Conservation (phyloP, 2,329 filamentous ascomycete species). For the Fusarium metavorans region DNA sequence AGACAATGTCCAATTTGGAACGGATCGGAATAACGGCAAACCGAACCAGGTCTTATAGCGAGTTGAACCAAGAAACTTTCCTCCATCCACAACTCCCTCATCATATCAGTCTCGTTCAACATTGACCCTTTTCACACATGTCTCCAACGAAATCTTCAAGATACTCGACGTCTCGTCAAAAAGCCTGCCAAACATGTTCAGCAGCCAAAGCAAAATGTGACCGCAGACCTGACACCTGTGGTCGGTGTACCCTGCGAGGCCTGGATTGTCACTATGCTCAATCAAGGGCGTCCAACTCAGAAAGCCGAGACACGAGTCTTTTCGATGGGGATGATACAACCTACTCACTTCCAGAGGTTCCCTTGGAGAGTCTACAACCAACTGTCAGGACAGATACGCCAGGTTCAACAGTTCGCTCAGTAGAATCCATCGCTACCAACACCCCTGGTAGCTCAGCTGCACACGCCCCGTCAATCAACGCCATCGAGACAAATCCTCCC, state of each 20-base stretch:
- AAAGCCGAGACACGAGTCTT: background rate
- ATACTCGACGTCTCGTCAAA: slow-evolving; percentile 55
- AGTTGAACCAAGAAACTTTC: background rate
- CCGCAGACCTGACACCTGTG: slow-evolving; percentile 48
- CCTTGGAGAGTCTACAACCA: background rate
- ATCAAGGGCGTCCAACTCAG: background rate
- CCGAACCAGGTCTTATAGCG: background rate
- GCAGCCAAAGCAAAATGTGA: slow-evolving; percentile 56
- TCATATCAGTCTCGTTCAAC: too few relatives aligned
- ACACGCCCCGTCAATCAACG: background rate
- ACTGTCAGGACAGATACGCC: background rate
- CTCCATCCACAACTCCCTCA: background rate
- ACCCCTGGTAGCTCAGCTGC: background rate
- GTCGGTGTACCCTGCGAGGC: slow-evolving; percentile 47
- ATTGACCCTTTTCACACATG: background rate
- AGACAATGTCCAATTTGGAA: background rate
- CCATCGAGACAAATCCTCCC: background rate
- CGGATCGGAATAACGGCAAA: background rate
- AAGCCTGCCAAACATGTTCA: slow-evolving; percentile 54
- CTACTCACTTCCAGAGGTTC: background rate
- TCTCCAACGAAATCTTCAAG: slow-evolving; percentile 17
- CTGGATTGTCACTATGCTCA: slow-evolving; percentile 48
- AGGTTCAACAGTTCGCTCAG: background rate
- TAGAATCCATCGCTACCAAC: background rate
- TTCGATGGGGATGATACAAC: background rate